Evolutionary conservation across 108 stramenopile genomes (phyloP).

Genomic region (Cylindrotheca closterium): DNA sequence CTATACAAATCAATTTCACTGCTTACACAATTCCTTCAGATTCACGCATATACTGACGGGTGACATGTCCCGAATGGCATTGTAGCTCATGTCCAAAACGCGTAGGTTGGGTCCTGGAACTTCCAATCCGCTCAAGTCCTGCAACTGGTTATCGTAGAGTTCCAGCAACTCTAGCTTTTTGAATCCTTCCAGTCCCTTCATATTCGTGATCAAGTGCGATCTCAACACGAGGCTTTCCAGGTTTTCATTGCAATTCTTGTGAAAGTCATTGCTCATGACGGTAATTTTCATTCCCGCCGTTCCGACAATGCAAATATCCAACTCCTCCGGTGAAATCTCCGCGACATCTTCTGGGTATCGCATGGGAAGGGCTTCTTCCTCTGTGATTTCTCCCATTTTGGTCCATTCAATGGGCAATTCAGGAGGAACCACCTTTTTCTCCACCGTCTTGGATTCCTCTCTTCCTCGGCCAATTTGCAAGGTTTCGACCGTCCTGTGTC

Average conservation of each 20-base stretch:
- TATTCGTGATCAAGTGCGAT: slow-evolving; percentile 71
- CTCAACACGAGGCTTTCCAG: slow-evolving; percentile 65
- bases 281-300: slow-evolving; percentile 89
- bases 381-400: background rate
- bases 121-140: slow-evolving; percentile 52
- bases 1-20: too few species aligned
- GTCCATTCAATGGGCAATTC: slow-evolving; percentile 53
- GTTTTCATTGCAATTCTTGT: slow-evolving; percentile 30
- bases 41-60: slow-evolving; percentile 66
- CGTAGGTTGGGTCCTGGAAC: slow-evolving; percentile 48
- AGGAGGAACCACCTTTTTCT: background rate
- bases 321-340: slow-evolving; percentile 39
- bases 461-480: too few species aligned
- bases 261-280: slow-evolving; percentile 57
- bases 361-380: slow-evolving; percentile 15
- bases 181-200: slow-evolving; percentile 72
- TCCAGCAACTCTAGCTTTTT: slow-evolving; percentile 78
- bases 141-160: slow-evolving; percentile 94
- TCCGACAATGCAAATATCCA: slow-evolving; percentile 71
- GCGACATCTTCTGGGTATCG: slow-evolving; percentile 80
- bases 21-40: slow-evolving; percentile 78
- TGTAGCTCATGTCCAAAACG: slow-evolving; percentile 89
- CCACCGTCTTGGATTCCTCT: too few species aligned
- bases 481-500: background rate
- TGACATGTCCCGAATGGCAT: slow-evolving; percentile 86